These are phyloP conservation scores for Paramarasmius palmivorus DNA, from an alignment of 1,284 basidiomycete species.

Conservation along the genomic window DNA sequence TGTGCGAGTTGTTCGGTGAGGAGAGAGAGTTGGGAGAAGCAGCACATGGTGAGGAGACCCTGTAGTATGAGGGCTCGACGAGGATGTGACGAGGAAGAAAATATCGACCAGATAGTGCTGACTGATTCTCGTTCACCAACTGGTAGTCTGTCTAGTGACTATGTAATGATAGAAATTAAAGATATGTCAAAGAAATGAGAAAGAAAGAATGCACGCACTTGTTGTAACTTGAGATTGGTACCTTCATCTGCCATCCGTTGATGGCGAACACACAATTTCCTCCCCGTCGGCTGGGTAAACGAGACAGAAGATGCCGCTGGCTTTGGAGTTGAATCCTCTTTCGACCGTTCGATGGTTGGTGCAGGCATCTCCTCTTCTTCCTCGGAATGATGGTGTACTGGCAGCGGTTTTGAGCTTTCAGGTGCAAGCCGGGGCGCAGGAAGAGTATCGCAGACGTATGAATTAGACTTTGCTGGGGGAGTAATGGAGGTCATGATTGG, in stretches of 20 bases:
- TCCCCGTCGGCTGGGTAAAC: conserved; percentile 42
- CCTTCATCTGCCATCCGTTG: conserved; percentile 98
- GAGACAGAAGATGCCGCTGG: conserved; percentile 19
- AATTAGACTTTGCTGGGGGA: conserved; percentile 22
- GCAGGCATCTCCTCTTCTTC: neutral
- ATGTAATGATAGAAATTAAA: conserved; percentile 8
- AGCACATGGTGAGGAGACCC: conserved; percentile 99
- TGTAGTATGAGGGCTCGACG: conserved; percentile 93
- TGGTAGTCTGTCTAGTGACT: conserved; percentile 95
- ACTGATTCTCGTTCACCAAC: conserved; percentile 87
- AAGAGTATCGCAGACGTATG: conserved; percentile 72
- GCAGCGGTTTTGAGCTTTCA: conserved; percentile 17
- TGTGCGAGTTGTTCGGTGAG: conserved; percentile 90
- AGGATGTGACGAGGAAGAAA: conserved; percentile 91
- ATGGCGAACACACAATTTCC: conserved; percentile 88
- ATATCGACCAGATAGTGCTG: conserved; percentile 94
- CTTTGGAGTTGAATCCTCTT: conserved; percentile 11
- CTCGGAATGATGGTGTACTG: conserved; percentile 4
- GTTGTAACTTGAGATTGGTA: conserved; percentile 89
- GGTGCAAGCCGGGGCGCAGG: conserved; percentile 56
- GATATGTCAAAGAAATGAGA: neutral
- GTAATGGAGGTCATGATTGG: conserved; percentile 21
- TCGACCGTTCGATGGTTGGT: neutral
- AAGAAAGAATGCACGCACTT: conserved; percentile 47
- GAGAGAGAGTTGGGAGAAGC: conserved; percentile 97